Conservation (phyloP, 1,139 yeast species). For the Saccharomyces hybrid region DNA sequence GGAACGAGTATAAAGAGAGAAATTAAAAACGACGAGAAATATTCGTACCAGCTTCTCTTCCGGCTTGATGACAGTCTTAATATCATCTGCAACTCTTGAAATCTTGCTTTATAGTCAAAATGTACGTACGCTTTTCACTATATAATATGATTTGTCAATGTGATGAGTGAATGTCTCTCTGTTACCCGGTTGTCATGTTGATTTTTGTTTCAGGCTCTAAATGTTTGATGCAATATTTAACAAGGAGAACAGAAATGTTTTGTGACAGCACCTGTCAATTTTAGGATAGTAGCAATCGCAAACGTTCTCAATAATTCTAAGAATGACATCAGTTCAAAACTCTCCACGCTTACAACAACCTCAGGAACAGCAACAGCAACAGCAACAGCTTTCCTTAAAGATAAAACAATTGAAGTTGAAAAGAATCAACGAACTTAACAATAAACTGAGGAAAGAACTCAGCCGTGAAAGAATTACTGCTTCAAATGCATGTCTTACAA, state of each 20-base stretch:
- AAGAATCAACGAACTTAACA: slow-evolving; percentile 56
- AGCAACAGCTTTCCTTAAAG: slow-evolving; percentile 23
- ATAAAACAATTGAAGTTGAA: slow-evolving; percentile 46
- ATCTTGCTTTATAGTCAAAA: background rate
- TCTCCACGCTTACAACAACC: background rate
- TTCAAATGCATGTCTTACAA: slow-evolving; percentile 53
- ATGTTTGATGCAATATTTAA: background rate
- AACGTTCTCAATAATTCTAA: background rate
- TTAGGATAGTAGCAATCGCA: background rate
- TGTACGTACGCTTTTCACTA: background rate
- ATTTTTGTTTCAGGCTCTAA: background rate
- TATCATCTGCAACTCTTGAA: background rate
- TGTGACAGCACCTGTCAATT: background rate
- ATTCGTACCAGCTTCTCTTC: background rate
- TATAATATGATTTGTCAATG: background rate
- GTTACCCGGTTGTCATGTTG: background rate
- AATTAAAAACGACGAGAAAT: background rate
- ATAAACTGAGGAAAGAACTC: slow-evolving; percentile 47
- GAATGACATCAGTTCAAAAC: background rate
- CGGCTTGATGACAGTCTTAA: background rate
- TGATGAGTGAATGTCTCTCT: background rate
- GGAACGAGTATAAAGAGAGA: background rate
- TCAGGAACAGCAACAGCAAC: slow-evolving; percentile 3
- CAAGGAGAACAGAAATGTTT: background rate
- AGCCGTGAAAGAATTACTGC: slow-evolving; percentile 57